A percentile compares a stretch with the other conserved stretches of the same genome.
phyloP scores from a whole-genome alignment of 2,329 filamentous ascomycete genomes.

The Epichloe hybrida region DNA sequence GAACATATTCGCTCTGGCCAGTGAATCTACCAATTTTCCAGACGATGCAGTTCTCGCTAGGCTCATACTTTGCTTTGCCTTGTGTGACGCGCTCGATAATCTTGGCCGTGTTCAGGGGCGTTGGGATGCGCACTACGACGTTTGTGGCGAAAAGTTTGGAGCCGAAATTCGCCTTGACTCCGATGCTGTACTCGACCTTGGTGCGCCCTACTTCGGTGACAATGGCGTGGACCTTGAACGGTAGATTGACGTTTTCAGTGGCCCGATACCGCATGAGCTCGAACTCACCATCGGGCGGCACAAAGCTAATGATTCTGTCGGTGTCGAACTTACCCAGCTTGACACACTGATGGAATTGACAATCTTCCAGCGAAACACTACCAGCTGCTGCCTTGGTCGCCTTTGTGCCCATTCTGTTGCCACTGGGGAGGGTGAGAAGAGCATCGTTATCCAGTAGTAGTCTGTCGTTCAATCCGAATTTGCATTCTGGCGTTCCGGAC shows the following conservation, averaged over 20 bases:
- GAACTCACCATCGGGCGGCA: constrained; percentile 94
- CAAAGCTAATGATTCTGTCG: constrained; percentile 91
- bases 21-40: constrained; percentile 99
- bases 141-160: constrained; percentile 95
- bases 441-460: constrained; percentile 74
- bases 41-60: constrained; percentile 92
- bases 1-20: constrained; percentile 90
- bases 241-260: constrained; percentile 95
- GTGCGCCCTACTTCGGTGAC: constrained; percentile 95
- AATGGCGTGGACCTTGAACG: constrained; percentile 97
- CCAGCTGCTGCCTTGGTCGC: constrained; percentile 91
- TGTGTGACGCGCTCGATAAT: constrained; percentile 89
- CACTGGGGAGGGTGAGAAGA: constrained; percentile 51
- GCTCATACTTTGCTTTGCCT: constrained; percentile 97
- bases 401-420: constrained; percentile 69
- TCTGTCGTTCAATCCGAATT: constrained; percentile 94
- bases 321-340: constrained; percentile 94
- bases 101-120: constrained; percentile 87
- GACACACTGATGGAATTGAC: constrained; percentile 97
- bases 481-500: constrained; percentile 92
- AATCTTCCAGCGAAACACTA: constrained; percentile 91
- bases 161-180: constrained; percentile 93
- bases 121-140: constrained; percentile 85
- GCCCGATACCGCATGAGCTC: constrained; percentile 98
- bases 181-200: constrained; percentile 97